phyloP scores from a whole-genome alignment of 345 rosid species.

The Salix viminalis region DNA sequence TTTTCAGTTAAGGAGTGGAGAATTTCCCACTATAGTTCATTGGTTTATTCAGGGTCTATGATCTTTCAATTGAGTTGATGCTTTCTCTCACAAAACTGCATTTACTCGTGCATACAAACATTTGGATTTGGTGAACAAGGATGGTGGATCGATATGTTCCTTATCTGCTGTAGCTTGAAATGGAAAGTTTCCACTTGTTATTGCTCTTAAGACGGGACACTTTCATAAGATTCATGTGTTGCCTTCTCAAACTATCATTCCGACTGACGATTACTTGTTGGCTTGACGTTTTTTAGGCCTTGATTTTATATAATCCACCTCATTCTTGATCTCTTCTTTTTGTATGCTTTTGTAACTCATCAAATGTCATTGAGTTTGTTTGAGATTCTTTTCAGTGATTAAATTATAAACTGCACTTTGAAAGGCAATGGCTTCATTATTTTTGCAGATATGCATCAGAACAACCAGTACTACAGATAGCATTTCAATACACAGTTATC shows the following conservation, averaged over 20 bases:
- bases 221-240: not conserved
- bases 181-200: not conserved
- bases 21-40: not conserved
- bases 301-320: not conserved
- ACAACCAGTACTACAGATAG: constrained; percentile 87
- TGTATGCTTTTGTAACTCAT: not conserved
- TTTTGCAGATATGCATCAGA: constrained; percentile 67
- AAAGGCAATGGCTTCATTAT: constrained; percentile 6
- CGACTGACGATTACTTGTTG: not conserved
- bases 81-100: not conserved
- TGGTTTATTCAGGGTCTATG: not conserved
- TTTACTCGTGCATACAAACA: not conserved
- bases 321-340: not conserved
- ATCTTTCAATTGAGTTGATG: not conserved
- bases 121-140: not conserved
- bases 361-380: not conserved
- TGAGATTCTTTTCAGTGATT: constrained; percentile 2
- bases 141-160: not conserved
- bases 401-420: not conserved
- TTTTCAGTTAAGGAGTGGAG: not conserved
- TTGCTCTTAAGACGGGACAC: not conserved
- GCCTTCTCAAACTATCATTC: constrained; percentile 1
- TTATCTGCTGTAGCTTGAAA: not conserved
- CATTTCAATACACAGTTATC: constrained; percentile 86
- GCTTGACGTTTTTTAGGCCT: not conserved